Evolutionary conservation across 2,329 filamentous ascomycete genomes (phyloP), one percentile per base, ranked within the genome.

Genomic region (Alternaria gaisen): DNA sequence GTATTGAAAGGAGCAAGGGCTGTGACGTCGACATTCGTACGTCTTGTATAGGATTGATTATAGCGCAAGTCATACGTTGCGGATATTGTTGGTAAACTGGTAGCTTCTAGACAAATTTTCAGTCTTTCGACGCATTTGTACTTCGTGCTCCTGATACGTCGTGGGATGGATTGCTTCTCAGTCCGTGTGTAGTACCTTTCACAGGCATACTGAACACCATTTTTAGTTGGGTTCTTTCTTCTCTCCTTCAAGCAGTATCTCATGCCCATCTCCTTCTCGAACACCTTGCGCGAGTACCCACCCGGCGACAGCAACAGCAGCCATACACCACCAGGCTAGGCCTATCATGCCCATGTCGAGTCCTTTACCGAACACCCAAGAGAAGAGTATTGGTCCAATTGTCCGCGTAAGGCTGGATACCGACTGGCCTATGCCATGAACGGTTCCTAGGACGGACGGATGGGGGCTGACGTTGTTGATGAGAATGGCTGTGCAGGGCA

Each of bases 251-350:
- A 90, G 72, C 81, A 87, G 82, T 46, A 90, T 86, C 73, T 90
- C 88, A 72, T 90, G 87, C 0, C 88, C 88, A 68, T 88, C 80
- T 0, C 88, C 88, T 65, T 90, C 88, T 53, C 78, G 79, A 9
- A 90, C 85, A 60, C 85, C 83, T 66, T 83, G 82, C 54, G 85
- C 88, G 5, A 84, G 83, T 5, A 85, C 60, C 18, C 83, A 74
- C 0, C 84, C 85, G 22, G 80, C 76, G 0, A 85, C 63, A 0
- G 86, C 86, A 8, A 88, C 78, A 3, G 77, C 75, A 11, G 81
- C 82, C 41, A 89, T 72, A 0, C 80, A 79, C 87, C 87, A 89
- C 79, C 85, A 89, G 0, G 86, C 84, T 8, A 84, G 79, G 1
- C 87, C 88, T 0, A 90, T 83, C 3, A 88, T 66, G 0, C 88